Evolutionary conservation across 371 early-diverging fungal genomes (phyloP).

Genomic region (Syncephalastrum monosporum): DNA sequence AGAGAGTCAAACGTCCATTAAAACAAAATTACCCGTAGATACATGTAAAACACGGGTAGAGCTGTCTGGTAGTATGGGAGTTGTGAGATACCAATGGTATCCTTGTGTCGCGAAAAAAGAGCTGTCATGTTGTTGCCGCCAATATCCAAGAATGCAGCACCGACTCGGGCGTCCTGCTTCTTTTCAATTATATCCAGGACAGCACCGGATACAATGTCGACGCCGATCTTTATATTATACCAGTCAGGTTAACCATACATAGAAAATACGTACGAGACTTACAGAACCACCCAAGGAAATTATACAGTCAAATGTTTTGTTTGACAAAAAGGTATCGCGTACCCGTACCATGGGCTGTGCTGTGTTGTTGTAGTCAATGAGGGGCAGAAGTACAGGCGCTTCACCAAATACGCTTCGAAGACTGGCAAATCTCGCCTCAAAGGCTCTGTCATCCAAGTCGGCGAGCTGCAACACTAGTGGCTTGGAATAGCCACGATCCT

Average conservation of each 20-base stretch:
- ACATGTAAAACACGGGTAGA: constrained; percentile 48
- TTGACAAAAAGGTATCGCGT: constrained; percentile 9
- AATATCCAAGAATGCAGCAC: constrained; percentile 27
- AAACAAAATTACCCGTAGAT: constrained; percentile 26
- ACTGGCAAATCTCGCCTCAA: constrained; percentile 5
- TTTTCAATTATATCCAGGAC: constrained; percentile 24
- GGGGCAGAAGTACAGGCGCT: constrained; percentile 5
- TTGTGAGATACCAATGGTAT: constrained; percentile 40
- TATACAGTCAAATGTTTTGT: constrained; percentile 24
- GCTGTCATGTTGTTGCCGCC: constrained; percentile 22
- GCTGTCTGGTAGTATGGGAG: constrained; percentile 52
- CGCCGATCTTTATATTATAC: constrained; percentile 5
- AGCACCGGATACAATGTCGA: constrained; percentile 24
- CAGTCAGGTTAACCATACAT: neutral
- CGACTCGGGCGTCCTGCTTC: constrained; percentile 16
- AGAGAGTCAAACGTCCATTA: constrained; percentile 6
- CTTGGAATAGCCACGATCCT: constrained; percentile 13
- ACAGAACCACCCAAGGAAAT: constrained; percentile 33
- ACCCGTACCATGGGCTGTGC: constrained; percentile 23
- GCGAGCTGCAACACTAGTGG: constrained; percentile 19
- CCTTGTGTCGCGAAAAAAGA: constrained; percentile 27
- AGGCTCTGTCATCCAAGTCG: constrained; percentile 8
- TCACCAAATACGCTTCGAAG: constrained; percentile 6
- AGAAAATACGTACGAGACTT: neutral
- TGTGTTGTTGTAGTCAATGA: constrained; percentile 15